Evolutionary conservation across 768 basidiomycete species (phyloP).

Genomic region (Panaeolus cyanescens): DNA sequence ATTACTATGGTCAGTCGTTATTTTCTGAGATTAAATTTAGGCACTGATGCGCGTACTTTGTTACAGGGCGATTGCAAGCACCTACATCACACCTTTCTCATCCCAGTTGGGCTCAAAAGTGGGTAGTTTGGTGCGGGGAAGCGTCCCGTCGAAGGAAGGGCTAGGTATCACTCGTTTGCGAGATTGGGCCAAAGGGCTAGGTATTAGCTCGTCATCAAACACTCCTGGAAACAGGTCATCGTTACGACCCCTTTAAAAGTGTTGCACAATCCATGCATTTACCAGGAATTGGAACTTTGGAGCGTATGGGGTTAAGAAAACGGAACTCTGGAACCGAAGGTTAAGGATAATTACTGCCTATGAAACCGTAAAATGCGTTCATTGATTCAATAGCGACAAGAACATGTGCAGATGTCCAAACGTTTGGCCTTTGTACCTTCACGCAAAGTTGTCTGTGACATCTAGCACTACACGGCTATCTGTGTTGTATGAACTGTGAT

Average conservation of each 20-base stretch:
- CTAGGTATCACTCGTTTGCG: background rate
- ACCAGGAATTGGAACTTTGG: too few species aligned
- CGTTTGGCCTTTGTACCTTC: too few species aligned
- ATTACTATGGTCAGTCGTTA: slow-evolving; percentile 55
- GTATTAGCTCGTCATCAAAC: background rate
- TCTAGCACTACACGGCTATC: too few species aligned
- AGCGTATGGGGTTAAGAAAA: too few species aligned
- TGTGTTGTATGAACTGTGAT: too few species aligned
- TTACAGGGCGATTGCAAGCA: slow-evolving; percentile 46
- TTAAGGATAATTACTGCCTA: too few species aligned
- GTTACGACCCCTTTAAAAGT: background rate
- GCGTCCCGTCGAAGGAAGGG: background rate
- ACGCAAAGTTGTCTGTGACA: too few species aligned
- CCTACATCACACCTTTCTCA: slow-evolving; percentile 44
- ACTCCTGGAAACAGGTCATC: background rate
- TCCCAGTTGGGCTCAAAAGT: slow-evolving; percentile 34
- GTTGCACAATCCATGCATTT: too few species aligned
- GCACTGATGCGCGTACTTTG: background rate
- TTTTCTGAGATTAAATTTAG: background rate
- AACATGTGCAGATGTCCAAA: too few species aligned
- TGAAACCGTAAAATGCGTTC: too few species aligned
- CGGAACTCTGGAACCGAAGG: too few species aligned
- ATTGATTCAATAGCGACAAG: too few species aligned
- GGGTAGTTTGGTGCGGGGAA: slow-evolving; percentile 28
- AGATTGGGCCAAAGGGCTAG: background rate